Conservation (phyloP, 169 alveolate genomes). For the Plasmodium malariae region DNA sequence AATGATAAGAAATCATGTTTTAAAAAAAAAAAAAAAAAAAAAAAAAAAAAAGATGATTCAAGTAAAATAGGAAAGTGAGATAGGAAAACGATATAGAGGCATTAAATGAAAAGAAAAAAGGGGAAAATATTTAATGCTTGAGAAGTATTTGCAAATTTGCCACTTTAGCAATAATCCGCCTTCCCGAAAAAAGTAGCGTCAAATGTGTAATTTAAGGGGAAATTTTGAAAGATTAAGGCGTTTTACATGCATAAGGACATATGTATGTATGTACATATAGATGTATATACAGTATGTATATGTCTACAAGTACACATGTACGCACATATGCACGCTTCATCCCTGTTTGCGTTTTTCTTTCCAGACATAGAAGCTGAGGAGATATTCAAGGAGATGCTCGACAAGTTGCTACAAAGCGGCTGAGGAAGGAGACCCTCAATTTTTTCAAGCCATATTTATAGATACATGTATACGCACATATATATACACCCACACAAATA, state of each 20-base stretch:
- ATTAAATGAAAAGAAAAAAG: not conserved
- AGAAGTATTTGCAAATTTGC: too few species aligned
- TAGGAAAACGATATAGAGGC: not conserved
- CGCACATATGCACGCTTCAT: too few species aligned
- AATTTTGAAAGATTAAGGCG: too few species aligned
- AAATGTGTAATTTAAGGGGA: not conserved
- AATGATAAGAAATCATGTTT: not conserved
- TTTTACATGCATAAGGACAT: not conserved
- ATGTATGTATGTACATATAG: not conserved
- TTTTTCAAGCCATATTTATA: not conserved
- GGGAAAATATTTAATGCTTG: not conserved
- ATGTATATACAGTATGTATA: not conserved
- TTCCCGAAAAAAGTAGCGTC: not conserved
- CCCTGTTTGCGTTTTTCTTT: not conserved
- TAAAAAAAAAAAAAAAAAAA: not conserved
- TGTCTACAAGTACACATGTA: not conserved
- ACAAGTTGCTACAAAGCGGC: slow-evolving; percentile 20
- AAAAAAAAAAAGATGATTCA: not conserved
- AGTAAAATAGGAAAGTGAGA: not conserved
- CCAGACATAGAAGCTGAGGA: slow-evolving; percentile 47
- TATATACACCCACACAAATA: not conserved
- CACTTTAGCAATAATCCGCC: too few species aligned
- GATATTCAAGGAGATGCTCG: slow-evolving; percentile 30
- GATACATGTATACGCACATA: not conserved
- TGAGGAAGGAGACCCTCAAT: not conserved